These are phyloP conservation scores for Zoysia pacifica DNA, from an alignment of 176 grass and related monocot genomes.

Conservation along the genomic window DNA sequence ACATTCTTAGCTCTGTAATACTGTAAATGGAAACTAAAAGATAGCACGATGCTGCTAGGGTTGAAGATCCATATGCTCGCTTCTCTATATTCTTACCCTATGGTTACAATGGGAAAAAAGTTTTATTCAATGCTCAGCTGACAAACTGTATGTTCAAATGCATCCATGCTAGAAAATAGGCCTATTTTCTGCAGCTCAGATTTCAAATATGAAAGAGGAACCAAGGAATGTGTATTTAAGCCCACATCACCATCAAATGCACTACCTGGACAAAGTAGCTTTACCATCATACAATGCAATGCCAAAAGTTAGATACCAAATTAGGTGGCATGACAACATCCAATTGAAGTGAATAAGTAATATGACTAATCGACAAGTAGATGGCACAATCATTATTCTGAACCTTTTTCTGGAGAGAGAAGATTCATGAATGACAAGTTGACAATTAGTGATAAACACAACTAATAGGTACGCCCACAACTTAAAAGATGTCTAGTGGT, in stretches of 20 bases:
- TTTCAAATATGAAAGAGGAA: not conserved
- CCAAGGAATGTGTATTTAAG: not conserved
- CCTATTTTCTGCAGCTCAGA: not conserved
- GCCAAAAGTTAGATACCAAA: slow-evolving; percentile 29
- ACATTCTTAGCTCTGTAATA: slow-evolving; percentile 34
- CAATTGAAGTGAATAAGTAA: not conserved
- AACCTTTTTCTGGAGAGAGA: slow-evolving; percentile 7
- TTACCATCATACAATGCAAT: slow-evolving; percentile 10
- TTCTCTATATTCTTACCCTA: not conserved
- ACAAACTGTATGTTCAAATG: not conserved
- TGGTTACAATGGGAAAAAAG: not conserved
- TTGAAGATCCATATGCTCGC: slow-evolving; percentile 3
- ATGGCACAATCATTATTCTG: slow-evolving; percentile 25
- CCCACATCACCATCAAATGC: slow-evolving; percentile 14
- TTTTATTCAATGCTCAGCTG: not conserved
- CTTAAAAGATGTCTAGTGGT: slow-evolving; percentile 10
- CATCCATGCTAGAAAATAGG: not conserved
- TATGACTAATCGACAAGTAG: slow-evolving; percentile 24
- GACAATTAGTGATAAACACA: not conserved
- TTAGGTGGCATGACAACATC: slow-evolving; percentile 38
- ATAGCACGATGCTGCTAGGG: slow-evolving; percentile 12
- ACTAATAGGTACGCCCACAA: slow-evolving; percentile 11
- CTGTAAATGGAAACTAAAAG: slow-evolving; percentile 43
- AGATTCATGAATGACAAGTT: not conserved
- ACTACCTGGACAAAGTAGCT: slow-evolving; percentile 23